Evolutionary conservation across 202 grass and related monocot species (phyloP), one percentile per base, ranked within the genome.

Genomic region (Zoysia matrella): DNA sequence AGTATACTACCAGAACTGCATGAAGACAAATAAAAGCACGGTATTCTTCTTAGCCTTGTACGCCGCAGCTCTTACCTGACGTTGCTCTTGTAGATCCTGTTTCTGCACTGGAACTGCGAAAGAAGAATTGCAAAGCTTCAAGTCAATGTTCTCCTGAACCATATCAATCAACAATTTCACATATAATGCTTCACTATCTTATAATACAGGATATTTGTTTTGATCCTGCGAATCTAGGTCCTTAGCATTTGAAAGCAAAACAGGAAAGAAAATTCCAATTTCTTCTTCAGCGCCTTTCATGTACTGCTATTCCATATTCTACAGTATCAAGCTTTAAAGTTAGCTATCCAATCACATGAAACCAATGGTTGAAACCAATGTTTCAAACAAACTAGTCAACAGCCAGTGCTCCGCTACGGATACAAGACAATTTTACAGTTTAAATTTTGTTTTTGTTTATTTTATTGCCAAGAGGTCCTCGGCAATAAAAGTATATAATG

Each of bases 21-120:
- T 36, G 30, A 36, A 36, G 30, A 36, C 30, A 36, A 36, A 36
- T 36, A 36, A 36, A 36, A 36, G 30, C 30, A 36, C 78, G 12
- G 89, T 78, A 76, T 94, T 88, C 56, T 91, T 90, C 80, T 87
- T 91, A 42, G 90, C 92, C 73, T 90, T 98, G 50, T 76, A 69
- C 61, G 74, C 82, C 39, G 86, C 90, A 57, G 86, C 90, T 83
- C 92, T 86, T 60, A 94, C 85, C 87, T 98, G 92, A 47, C 95
- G 95, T 47, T 98, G 95, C 80, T 98, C 86, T 98, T 98, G 86
- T 98, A 98, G 52, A 98, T 36, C 30, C 30, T 36, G 30, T 36
- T 36, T 36, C 30, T 36, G 30, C 30, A 36, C 30, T 36, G 30
- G 30, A 36, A 36, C 30, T 36, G 30, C 30, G 30, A 36, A 36